Evolutionary conservation across 306 rosid species (phyloP).

Genomic region (Geum urbanum): DNA sequence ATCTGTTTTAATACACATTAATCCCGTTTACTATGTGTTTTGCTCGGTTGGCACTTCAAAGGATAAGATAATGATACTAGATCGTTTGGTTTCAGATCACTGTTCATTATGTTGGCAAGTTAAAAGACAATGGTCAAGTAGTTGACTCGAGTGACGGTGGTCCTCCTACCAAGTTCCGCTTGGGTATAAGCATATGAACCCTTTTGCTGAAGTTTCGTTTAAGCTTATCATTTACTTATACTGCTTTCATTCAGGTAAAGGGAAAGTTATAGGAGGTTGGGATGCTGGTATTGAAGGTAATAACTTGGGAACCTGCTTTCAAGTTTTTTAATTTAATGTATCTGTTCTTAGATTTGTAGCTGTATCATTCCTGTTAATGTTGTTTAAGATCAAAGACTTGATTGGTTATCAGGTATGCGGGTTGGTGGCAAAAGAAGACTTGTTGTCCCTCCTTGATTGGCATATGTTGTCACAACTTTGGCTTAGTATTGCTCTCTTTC

Average conservation of each 20-base stretch:
- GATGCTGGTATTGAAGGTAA: slow-evolving; percentile 82
- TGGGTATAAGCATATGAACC: slow-evolving; percentile 44
- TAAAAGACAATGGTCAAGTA: slow-evolving; percentile 54
- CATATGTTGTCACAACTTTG: too few relatives aligned
- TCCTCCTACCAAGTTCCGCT: slow-evolving; percentile 69
- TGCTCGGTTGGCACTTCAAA: neutral
- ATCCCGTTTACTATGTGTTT: neutral
- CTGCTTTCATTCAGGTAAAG: slow-evolving; percentile 52
- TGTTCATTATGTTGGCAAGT: slow-evolving; percentile 52
- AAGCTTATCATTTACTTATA: slow-evolving; percentile 8
- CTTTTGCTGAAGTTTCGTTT: neutral
- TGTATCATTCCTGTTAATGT: too few relatives aligned
- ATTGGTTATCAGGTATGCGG: too few relatives aligned
- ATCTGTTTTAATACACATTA: neutral
- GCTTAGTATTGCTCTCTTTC: too few relatives aligned
- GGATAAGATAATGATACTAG: neutral
- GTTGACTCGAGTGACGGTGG: slow-evolving; percentile 44
- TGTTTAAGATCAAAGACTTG: too few relatives aligned
- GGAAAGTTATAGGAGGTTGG: slow-evolving; percentile 63
- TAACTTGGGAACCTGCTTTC: slow-evolving; percentile 8
- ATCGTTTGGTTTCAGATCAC: slow-evolving; percentile 59
- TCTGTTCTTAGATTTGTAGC: too few relatives aligned
- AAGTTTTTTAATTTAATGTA: neutral
- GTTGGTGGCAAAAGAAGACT: too few relatives aligned
- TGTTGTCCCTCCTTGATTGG: too few relatives aligned